Percentiles rank a stretch among this genome's conserved stretches.
phyloP scores from a whole-genome alignment of 768 basidiomycete genomes.

The Xerocomellus chrysenteron region DNA sequence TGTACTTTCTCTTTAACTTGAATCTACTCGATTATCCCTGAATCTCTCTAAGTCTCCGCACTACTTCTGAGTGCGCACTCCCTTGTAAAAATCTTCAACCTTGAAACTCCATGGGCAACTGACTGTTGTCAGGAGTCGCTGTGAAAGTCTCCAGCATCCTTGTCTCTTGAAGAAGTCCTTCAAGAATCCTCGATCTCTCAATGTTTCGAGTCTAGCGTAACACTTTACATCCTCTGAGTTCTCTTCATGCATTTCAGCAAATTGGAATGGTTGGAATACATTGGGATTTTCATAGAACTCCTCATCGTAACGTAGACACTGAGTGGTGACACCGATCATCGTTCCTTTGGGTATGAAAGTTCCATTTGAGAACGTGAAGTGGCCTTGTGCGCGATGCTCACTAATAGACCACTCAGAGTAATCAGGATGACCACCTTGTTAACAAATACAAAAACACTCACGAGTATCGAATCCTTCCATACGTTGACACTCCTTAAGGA shows the following conservation, averaged over 20 bases:
- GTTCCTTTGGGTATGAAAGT: constrained; percentile 35
- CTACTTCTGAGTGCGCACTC: too few relatives aligned
- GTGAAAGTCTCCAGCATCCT: too few relatives aligned
- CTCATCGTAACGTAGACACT: constrained; percentile 21
- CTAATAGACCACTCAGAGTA: constrained; percentile 5
- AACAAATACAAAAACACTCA: neutral
- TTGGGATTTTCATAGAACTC: constrained; percentile 34
- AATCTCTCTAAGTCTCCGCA: too few relatives aligned
- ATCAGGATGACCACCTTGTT: neutral
- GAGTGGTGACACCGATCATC: constrained; percentile 23
- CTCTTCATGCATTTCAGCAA: constrained; percentile 26
- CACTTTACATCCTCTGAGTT: too few relatives aligned
- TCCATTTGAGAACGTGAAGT: constrained; percentile 38
- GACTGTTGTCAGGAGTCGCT: too few relatives aligned
- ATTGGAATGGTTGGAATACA: constrained; percentile 50
- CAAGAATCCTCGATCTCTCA: too few relatives aligned
- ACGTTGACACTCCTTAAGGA: constrained; percentile 26
- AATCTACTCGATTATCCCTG: too few relatives aligned
- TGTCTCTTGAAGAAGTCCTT: too few relatives aligned
- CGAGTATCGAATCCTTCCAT: neutral
- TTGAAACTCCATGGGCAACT: too few relatives aligned
- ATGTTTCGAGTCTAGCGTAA: too few relatives aligned
- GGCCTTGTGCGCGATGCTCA: constrained; percentile 32
- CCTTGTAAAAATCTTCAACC: too few relatives aligned
- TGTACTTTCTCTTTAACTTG: too few relatives aligned